Base-by-base conservation (phyloP, 345 rosid species). In the Tarenaya hassleriana region DNA sequence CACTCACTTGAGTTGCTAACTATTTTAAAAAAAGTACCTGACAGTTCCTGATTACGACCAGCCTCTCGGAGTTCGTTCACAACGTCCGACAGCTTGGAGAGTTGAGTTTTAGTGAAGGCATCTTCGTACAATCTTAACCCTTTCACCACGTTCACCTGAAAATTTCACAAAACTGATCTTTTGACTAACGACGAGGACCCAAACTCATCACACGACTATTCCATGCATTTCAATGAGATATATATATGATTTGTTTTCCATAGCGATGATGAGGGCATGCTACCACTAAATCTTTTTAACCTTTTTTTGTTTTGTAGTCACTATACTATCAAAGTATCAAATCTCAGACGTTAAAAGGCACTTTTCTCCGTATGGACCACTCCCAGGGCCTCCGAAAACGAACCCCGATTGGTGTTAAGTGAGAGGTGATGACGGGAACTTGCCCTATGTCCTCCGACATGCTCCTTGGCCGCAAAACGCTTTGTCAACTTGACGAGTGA, bases 91-190 rank as follows among this genome's bases (percentile, higher is more conserved):
- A 92, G 74, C 75, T 80, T 79, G 37, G 78, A 76, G 31, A 92
- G 75, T 75, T 83, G 95, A 5, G 75, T 57, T 63, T 58, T 79
- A 38, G 82, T 78, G 71, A 92, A 83, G 0, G 81, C 68, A 27
- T 85, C 66, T 62, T 92, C 87, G 34, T 85, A 85, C 35, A 88
- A 65, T 78, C 88, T 92, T 53, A 92, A 66, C 20, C 98, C 98
- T 77, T 88, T 92, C 41, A 88, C 94, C 39, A 92, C 94, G 75
- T 92, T 92, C 55, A 82, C 90, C 98, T 92, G 95, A 59, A 66
- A 70, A 62, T 61, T 10, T 42, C 53, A 62, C 47, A 47, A 24
- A 48, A 15, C 47, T 51, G 39, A 60, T 48, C 50, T 61, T 61
- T 66, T 56, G n/a, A n/a, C n/a, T 21, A 12, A 27, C 24, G 49